Base-by-base conservation (phyloP, 441 rosid species). In the Theobroma grandiflorum region DNA sequence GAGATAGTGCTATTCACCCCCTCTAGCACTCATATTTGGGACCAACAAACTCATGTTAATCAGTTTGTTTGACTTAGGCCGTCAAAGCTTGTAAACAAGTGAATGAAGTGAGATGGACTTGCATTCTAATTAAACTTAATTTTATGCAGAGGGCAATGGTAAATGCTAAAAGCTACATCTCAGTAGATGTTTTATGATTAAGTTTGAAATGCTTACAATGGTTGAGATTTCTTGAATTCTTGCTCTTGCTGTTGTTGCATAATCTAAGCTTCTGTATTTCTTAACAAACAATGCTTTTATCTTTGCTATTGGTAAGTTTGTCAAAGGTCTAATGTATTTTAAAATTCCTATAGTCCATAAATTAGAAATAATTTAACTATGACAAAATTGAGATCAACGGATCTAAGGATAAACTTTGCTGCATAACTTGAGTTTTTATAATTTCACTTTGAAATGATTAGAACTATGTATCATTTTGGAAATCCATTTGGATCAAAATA, bases 251-350 rank as follows among this genome's bases (percentile, higher is more conserved):
- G 69, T 84, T 81, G 81, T 76, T 53, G 90, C 91, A 38, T 90
- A 91, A 61, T 82, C 86, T 20, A 95, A 93, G 61, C 82, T 73
- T 78, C 65, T 86, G 87, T 87, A 95, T 78, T 87, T 92, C 80
- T 84, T 82, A 26, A 89, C 53, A 16, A 93, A 96, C 52, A 38
- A 74, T 74, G 88, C 87, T 86, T 82, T 92, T 75, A 90, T 91
- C 84, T 85, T 89, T 61, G 90, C 85, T 57, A 91, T 76, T 20
- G 86, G 84, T 67, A 84, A 61, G 72, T 82, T 84, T 79, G 82
- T 80, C 18, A 88, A 43, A 33, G 93, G 91, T 88, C 93, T 37
- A 85, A 82, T 49, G 90, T 57, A 68, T 80, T 88, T 75, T 84
- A 78, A 11, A 52, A 75, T 84, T 80, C 95, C 87, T 91, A 86